phyloP scores from a whole-genome alignment of 352 stramenopile genomes.

The Poterioochromonas sp. region DNA sequence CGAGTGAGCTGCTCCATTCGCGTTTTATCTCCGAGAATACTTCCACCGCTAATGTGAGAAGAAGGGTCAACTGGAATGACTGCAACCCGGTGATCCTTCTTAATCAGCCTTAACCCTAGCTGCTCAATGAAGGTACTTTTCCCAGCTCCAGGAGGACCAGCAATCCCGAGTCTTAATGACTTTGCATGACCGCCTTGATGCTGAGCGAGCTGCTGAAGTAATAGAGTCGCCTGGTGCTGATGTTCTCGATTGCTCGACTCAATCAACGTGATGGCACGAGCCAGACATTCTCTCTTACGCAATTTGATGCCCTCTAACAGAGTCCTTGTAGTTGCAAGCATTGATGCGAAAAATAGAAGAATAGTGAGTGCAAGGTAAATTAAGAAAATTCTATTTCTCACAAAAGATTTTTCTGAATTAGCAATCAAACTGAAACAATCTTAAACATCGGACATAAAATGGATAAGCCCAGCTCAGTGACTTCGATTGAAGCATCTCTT shows the following conservation, averaged over 20 bases:
- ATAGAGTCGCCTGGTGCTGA: constrained; percentile 64
- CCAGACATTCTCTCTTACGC: background rate
- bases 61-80: constrained; percentile 93
- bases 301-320: background rate
- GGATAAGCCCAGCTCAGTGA: too few species aligned
- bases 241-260: constrained; percentile 64
- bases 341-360: too few species aligned
- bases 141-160: constrained; percentile 77
- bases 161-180: constrained; percentile 76
- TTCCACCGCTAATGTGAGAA: constrained; percentile 82
- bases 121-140: constrained; percentile 95
- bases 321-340: background rate
- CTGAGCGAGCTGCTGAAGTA: constrained; percentile 55
- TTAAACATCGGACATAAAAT: too few species aligned
- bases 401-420: too few species aligned
- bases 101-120: constrained; percentile 53
- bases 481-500: too few species aligned
- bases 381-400: too few species aligned
- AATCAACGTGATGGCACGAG: constrained; percentile 47
- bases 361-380: too few species aligned
- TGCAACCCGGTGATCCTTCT: constrained; percentile 53
- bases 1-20: constrained; percentile 87
- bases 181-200: constrained; percentile 36
- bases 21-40: constrained; percentile 95
- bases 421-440: too few species aligned